Conservation (phyloP, 225 moss, liverwort and hornwort genomes). For the Antitrichia curtipendula region DNA sequence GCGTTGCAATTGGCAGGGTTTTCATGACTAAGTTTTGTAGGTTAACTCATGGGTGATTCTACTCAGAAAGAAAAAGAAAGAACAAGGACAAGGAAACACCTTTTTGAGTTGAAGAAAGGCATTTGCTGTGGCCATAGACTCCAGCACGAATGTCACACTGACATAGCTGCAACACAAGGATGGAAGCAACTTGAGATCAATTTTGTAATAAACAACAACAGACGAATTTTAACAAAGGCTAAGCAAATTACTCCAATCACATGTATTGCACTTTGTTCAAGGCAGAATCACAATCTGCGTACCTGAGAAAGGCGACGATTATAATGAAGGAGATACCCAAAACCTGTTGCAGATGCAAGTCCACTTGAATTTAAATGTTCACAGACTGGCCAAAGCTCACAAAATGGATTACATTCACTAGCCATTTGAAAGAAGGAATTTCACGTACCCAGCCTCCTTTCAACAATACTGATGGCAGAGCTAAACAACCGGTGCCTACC, state of each 20-base stretch:
- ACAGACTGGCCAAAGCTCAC: not conserved
- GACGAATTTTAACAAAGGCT: not conserved
- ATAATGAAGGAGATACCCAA: slow-evolving; percentile 66
- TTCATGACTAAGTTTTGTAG: not conserved
- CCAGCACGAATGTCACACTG: slow-evolving; percentile 80
- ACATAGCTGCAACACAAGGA: slow-evolving; percentile 62
- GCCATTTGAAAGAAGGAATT: not conserved
- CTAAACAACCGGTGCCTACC: slow-evolving; percentile 86
- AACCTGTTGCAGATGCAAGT: slow-evolving; percentile 28
- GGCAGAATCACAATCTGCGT: not conserved
- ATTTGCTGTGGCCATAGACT: slow-evolving; percentile 90
- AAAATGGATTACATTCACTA: not conserved
- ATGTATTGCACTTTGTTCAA: not conserved
- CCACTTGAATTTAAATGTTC: not conserved
- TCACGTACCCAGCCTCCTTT: slow-evolving; percentile 88
- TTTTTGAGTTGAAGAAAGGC: slow-evolving; percentile 63
- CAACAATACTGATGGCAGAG: slow-evolving; percentile 83
- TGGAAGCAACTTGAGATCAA: not conserved
- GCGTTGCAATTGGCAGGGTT: not conserved
- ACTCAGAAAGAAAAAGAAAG: not conserved
- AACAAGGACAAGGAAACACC: slow-evolving; percentile 3
- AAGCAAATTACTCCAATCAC: not conserved
- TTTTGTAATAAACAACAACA: not conserved
- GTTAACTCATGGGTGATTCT: not conserved
- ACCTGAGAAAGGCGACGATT: slow-evolving; percentile 77